Evolutionary conservation across 352 stramenopile genomes (phyloP).

Genomic region (Hyphochytrium catenoides): DNA sequence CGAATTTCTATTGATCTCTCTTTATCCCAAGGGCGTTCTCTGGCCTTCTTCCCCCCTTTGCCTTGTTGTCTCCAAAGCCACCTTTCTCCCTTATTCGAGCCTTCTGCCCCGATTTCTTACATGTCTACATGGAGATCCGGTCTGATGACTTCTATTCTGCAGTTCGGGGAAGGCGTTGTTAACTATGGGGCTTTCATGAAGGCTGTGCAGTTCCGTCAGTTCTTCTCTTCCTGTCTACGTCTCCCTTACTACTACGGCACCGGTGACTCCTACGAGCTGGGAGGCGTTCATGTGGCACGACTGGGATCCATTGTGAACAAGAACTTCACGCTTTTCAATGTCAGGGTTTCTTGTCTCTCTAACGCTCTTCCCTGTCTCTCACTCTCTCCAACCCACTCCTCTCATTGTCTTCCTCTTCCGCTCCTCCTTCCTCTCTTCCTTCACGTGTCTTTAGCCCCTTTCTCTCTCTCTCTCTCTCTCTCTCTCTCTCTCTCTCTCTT

Average conservation of each 20-base stretch:
- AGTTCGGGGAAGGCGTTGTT: slow-evolving; percentile 34
- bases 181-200: slow-evolving; percentile 67
- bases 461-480: too few relatives aligned
- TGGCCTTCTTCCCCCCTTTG: too few relatives aligned
- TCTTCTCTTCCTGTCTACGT: slow-evolving; percentile 61
- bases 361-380: too few relatives aligned
- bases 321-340: slow-evolving; percentile 10
- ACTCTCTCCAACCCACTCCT: slow-evolving; percentile 2
- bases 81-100: too few relatives aligned
- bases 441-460: too few relatives aligned
- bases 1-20: too few relatives aligned
- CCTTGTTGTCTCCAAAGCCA: too few relatives aligned
- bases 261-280: slow-evolving; percentile 5
- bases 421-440: too few relatives aligned
- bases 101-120: slow-evolving; percentile 7
- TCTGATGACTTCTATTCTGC: slow-evolving; percentile 12
- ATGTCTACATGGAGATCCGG: slow-evolving; percentile 8
- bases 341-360: too few relatives aligned
- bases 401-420: too few relatives aligned
- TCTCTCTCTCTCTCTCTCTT: too few relatives aligned
- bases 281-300: not conserved
- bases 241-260: slow-evolving; percentile 20
- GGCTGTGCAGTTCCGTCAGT: slow-evolving; percentile 41
- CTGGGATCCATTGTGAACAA: slow-evolving; percentile 10
- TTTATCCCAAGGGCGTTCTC: too few relatives aligned